phyloP scores from a whole-genome alignment of 257 asterid species.

The Hygrophila difformis region DNA sequence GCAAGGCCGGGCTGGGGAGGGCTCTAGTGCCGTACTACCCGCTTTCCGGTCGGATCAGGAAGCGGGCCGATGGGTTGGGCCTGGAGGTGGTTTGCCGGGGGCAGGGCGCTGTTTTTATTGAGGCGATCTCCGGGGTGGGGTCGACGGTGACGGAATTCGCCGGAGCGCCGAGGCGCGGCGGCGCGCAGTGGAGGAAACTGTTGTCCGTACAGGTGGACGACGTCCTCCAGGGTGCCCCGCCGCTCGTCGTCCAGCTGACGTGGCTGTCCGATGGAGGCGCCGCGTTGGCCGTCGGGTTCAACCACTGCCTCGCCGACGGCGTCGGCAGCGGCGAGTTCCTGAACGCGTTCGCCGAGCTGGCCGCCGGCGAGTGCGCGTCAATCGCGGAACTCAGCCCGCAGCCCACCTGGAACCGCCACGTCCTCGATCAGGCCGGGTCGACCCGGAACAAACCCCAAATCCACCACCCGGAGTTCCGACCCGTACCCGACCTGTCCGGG shows the following conservation, averaged over 20 bases:
- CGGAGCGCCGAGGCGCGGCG: not conserved
- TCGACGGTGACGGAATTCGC: not conserved
- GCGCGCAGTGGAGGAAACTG: not conserved
- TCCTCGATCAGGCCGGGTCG: not conserved
- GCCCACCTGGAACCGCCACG: not conserved
- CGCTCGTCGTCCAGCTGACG: not conserved
- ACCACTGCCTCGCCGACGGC: not conserved
- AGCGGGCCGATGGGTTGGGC: not conserved
- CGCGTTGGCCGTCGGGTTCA: not conserved
- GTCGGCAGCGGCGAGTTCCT: not conserved
- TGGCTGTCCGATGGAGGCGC: not conserved
- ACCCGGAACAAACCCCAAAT: not conserved
- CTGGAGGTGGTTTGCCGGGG: not conserved
- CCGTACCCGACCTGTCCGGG: not conserved
- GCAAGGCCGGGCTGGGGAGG: not conserved
- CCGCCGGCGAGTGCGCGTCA: not conserved
- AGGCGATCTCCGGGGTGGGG: not conserved
- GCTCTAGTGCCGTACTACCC: not conserved
- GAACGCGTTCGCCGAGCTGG: not conserved
- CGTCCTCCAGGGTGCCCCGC: not conserved
- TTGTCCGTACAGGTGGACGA: not conserved
- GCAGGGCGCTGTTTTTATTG: not conserved
- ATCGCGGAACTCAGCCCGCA: not conserved
- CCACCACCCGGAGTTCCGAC: not conserved
- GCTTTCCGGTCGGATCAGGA: not conserved